Evolutionary conservation across 2,329 filamentous ascomycete genomes (phyloP), one percentile per base, ranked within the genome.

Genomic region (Fusarium sp.): DNA sequence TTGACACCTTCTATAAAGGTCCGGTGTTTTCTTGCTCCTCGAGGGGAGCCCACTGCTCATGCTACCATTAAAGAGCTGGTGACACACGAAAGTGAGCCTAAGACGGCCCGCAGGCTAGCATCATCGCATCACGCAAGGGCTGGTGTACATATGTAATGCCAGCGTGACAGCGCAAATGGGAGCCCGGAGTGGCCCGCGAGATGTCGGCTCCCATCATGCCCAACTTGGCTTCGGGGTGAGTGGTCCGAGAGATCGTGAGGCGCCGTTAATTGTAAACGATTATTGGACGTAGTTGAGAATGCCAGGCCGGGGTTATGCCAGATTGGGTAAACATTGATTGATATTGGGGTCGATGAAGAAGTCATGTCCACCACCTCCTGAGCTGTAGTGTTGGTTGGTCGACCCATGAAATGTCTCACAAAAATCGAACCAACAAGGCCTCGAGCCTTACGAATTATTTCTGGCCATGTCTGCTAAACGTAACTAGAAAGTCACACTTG

Each of bases 51-150:
- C 55, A 57, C 30, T 48, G 30, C 30, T 33, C 35, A 31, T 58
- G 30, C 65, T 65, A 72, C 62, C 63, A 59, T 44, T 65, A 30
- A 75, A 61, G 38, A 76, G 68, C 63, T 74, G 70, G 54, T 68
- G 68, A 60, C 50, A 61, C 53, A 47, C 30, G 58, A 61, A 55
- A 57, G 51, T 50, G 42, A 61, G 54, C 70, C 59, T 69, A 47
- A 68, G 61, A 68, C 76, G 74, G 73, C 62, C 76, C 73, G 73
- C 65, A 64, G 58, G 56, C 58, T 75, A 75, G 71, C 54, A 73
- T 28, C 58, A 61, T 61, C 58, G 56, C 72, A 72, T 72, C 73
- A 72, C 65, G 47, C 61, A 75, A 75, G 67, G 50, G 41, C 63
- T 48, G 60, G 68, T 71, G 54, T 50, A 71, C 63, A 55, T 48